Evolutionary conservation across 192 early-diverging fungal species (phyloP).

Genomic region (Phlyctochytrium bullatum): DNA sequence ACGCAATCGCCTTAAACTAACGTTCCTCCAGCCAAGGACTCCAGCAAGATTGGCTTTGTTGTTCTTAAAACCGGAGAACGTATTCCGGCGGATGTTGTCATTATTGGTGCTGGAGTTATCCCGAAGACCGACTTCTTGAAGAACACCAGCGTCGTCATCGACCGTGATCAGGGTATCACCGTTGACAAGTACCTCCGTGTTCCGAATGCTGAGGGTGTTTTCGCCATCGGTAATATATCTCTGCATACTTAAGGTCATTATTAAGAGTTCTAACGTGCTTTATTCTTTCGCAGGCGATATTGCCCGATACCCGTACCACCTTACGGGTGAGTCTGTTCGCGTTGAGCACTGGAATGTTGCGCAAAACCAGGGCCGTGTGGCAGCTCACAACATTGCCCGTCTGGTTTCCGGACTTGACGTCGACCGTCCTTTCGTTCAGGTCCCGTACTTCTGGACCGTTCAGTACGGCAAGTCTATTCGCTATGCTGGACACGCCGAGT

Average conservation of each 20-base stretch:
- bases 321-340: constrained; percentile 41
- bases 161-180: constrained; percentile 44
- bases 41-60: constrained; percentile 36
- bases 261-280: background rate
- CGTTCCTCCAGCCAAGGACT: constrained; percentile 2
- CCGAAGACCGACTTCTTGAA: constrained; percentile 52
- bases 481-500: constrained; percentile 50
- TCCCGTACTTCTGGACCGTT: constrained; percentile 61
- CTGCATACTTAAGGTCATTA: background rate
- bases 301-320: constrained; percentile 46
- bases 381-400: constrained; percentile 28
- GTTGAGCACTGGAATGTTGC: constrained; percentile 62
- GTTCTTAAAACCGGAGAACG: constrained; percentile 30
- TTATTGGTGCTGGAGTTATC: constrained; percentile 53
- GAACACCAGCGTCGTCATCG: constrained; percentile 33
- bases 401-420: constrained; percentile 32
- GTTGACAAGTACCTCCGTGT: constrained; percentile 46
- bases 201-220: constrained; percentile 39
- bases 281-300: constrained; percentile 47
- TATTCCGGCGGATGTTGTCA: constrained; percentile 49
- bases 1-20: background rate
- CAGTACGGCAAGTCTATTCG: constrained; percentile 54
- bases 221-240: constrained; percentile 40
- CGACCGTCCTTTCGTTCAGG: constrained; percentile 33
- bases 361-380: constrained; percentile 32